Evolutionary conservation across 177 flowering plant species (phyloP), one percentile per base, ranked within the genome.

Genomic region (Vitis hybrid): DNA sequence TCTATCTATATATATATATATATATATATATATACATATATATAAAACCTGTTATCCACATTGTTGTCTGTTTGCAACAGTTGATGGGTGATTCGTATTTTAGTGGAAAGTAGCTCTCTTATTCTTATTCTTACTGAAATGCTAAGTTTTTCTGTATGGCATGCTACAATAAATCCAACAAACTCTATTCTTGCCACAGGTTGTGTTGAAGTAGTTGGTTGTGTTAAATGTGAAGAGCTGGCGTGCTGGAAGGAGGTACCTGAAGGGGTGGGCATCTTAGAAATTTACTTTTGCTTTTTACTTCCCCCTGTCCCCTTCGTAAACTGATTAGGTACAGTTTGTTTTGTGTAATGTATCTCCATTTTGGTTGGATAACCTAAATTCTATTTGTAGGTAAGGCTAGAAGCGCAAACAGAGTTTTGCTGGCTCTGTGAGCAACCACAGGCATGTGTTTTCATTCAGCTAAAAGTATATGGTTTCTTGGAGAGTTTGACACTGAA

Each of bases 351-450:
- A 4, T 14, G 21, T 49, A 34, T 34, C 0, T 34, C 45, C 45
- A 34, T 34, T 34, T 34, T 34, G 8, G 45, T 34, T 34, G 45
- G 4, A 34, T 34, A 34, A 34, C 45, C 45, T 34, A 34, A 34
- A 34, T 8, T 34, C 45, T 34, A 34, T 34, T 34, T 34, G 45
- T 34, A 92, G 97, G 97, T 89, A 68, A 88, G 99, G 78, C 73
- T 91, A 57, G 99, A 95, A 84, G 99, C 85, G 5, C 91, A 82
- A 76, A 91, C 97, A 56, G 86, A 89, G 57, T 86, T 80, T 74
- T 91, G 97, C 76, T 95, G 99, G 98, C 92, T 95, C 3, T 95
- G 99, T 77, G 98, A 93, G 72, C 74, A 83, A 60, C 98, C 99
- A 57, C 89, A 92, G 95, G 97, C 92, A 66, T 15, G 18, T 64